Evolutionary conservation across 192 early-diverging fungal species (phyloP), one percentile per base, ranked within the genome.

Genomic region (Coemansia sp.): DNA sequence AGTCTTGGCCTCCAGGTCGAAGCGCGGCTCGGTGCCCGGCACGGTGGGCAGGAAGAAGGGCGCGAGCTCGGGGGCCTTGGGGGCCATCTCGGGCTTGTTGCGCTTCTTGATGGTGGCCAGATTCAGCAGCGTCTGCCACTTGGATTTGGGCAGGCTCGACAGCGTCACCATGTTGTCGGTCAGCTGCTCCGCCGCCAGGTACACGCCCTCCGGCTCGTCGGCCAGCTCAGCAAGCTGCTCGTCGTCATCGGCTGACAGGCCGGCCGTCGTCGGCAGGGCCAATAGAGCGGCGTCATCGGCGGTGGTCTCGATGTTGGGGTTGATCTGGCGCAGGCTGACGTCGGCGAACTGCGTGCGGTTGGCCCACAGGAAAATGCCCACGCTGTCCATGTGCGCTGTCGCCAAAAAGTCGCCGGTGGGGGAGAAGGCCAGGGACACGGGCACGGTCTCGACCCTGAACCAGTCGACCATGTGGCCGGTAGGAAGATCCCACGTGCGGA

Each of bases 401-500:
- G 94, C 96, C 63, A 99, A 72, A 64, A 92, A 98, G 66, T 97
- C 94, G 46, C 95, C 96, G 4, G 84, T 88, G 16, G 95, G 95
- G 13, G 95, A 96, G 59, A 99, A 91, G 4, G 94, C 83, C 21
- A 99, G 46, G 66, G 91, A 93, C 13, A 94, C 94, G 2, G 89
- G 88, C 36, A 96, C 85, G 62, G 89, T 85, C 42, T 88, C 85
- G 4, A 92, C 88, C 34, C 83, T 81, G 81, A 96, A 94, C 48
- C 89, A 78, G 79, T 96, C 96, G 37, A 99, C 87, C 86, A 93
- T 81, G 59, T 92, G 85, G 7, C 95, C 95, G 1, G 93, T 92
- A 8, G 96, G 95, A 59, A 99, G 75, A 80, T 99, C 98, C 96
- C 96, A 99, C 2, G 95, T 95, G 61, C 95, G 88, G 46, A 99